Percentiles rank a stretch among this genome's conserved stretches.
Conservation (phyloP, 305 asterid species). For the Solanum hybrid region DNA sequence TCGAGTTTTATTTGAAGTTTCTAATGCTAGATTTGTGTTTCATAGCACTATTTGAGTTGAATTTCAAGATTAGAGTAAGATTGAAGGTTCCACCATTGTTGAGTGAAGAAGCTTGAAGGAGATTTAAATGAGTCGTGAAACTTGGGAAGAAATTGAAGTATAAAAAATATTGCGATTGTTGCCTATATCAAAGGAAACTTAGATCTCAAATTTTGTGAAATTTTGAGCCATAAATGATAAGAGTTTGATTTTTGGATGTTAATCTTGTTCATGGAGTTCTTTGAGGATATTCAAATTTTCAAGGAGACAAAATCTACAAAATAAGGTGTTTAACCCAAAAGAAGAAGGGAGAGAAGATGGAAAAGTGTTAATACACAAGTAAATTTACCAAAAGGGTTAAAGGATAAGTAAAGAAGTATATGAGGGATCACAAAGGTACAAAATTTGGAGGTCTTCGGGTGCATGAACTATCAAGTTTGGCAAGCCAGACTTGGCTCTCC, state of each 20-base stretch:
- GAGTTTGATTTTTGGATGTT: background rate
- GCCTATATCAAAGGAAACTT: background rate
- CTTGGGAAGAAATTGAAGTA: background rate
- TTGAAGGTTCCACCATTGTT: background rate
- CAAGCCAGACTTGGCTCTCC: background rate
- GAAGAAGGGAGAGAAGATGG: background rate
- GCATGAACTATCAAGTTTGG: background rate
- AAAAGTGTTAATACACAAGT: background rate
- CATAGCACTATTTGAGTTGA: background rate
- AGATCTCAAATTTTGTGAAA: background rate
- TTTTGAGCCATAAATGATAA: background rate
- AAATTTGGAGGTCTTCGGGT: background rate
- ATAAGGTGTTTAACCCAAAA: background rate
- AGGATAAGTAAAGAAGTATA: background rate
- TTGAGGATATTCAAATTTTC: background rate
- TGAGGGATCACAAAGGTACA: background rate
- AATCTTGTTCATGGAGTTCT: background rate
- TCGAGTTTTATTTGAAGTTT: background rate
- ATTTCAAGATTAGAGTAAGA: background rate
- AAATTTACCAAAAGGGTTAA: background rate
- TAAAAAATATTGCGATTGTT: background rate
- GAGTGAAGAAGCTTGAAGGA: background rate
- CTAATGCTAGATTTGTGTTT: background rate
- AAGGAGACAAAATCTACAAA: background rate
- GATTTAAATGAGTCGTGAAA: background rate